A percentile compares a stretch with the other conserved stretches of the same genome.
Conservation (phyloP, 306 rosid species). For the Malus domestica region ASM211411v1 NC_041802.1:14579501-14580000, state of each 20-base stretch:
- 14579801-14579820: too few relatives aligned
- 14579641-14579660: neutral
- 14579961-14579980: constrained; percentile 43
- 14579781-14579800: too few relatives aligned
- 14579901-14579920: neutral
- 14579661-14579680: neutral
- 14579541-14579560: constrained; percentile 16
- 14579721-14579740: neutral
- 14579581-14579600: neutral
- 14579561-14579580: neutral
- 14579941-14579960: constrained; percentile 36
- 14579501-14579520: constrained; percentile 45
- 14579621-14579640: neutral
- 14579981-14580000: too few relatives aligned
- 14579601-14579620: neutral
- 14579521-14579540: constrained; percentile 50
- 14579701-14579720: neutral
- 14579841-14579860: too few relatives aligned
- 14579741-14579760: neutral
- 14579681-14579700: neutral
- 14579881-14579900: neutral
- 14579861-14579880: neutral
- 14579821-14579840: too few relatives aligned
- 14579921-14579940: constrained; percentile 34
- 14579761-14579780: too few relatives aligned